Evolutionary conservation across 805 yeast genomes (phyloP).

Genomic region (Wickerhamiella sergipiensis): DNA sequence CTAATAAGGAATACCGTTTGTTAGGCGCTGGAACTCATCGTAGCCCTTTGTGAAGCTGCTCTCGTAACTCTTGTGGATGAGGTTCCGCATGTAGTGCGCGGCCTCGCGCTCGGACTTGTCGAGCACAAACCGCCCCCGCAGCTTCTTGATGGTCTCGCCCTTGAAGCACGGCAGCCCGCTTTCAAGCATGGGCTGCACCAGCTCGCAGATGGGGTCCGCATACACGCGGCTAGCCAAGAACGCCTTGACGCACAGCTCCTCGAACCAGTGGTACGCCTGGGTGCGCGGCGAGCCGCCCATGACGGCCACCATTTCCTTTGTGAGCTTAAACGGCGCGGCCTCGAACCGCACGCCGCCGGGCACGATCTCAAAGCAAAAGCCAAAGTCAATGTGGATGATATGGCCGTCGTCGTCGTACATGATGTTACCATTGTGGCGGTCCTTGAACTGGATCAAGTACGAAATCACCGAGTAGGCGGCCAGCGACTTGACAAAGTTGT

Average conservation of each 20-base stretch:
- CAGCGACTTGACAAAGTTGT: constrained; percentile 81
- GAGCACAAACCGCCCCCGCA: constrained; percentile 69
- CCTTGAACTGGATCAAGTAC: constrained; percentile 82
- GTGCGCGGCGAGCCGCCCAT: constrained; percentile 84
- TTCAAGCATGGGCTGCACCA: constrained; percentile 85
- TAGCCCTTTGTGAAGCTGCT: constrained; percentile 85
- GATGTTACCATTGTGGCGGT: constrained; percentile 93
- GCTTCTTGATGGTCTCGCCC: constrained; percentile 64
- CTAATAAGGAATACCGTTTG: constrained; percentile 92
- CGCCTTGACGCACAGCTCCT: constrained; percentile 87
- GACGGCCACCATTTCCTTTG: constrained; percentile 90
- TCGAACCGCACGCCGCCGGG: constrained; percentile 98
- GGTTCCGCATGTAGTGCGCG: constrained; percentile 55
- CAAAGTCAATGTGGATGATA: constrained; percentile 91
- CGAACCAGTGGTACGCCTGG: constrained; percentile 85
- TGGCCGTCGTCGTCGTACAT: constrained; percentile 96
- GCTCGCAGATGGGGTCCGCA: constrained; percentile 68
- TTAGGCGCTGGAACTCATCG: constrained; percentile 91
- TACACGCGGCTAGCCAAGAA: constrained; percentile 79
- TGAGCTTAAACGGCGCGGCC: constrained; percentile 93
- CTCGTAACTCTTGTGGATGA: constrained; percentile 72
- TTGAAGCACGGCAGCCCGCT: constrained; percentile 95
- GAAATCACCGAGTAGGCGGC: constrained; percentile 90
- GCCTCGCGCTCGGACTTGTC: constrained; percentile 75
- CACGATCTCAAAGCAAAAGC: constrained; percentile 95